A percentile compares a stretch with the other conserved stretches of the same genome.
These are phyloP conservation scores for Sphaerulina vaccinii DNA, from an alignment of 2,329 filamentous ascomycete species.

Conservation along the genomic window DNA sequence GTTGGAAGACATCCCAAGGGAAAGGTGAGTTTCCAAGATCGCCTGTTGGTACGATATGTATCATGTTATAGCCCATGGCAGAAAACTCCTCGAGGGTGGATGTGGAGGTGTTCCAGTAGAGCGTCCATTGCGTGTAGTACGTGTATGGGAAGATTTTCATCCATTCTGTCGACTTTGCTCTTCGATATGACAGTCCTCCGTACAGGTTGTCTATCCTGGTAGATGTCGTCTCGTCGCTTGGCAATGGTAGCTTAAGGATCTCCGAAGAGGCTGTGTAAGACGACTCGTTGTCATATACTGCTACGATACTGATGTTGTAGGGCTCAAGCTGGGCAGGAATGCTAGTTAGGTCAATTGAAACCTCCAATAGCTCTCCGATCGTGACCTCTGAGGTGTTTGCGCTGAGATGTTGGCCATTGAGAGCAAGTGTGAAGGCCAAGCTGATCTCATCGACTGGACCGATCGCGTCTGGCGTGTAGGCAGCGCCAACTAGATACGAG, in stretches of 20 bases:
- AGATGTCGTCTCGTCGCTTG: constrained; percentile 42
- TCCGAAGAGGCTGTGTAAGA: constrained; percentile 39
- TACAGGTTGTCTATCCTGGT: constrained; percentile 48
- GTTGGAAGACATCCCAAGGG: constrained; percentile 40
- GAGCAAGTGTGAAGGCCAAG: constrained; percentile 37
- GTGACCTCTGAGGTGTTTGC: constrained; percentile 44
- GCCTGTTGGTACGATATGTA: constrained; percentile 40
- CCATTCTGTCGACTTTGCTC: constrained; percentile 34
- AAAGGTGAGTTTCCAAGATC: constrained; percentile 37
- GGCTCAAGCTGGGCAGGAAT: constrained; percentile 16
- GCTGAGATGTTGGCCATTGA: constrained; percentile 49
- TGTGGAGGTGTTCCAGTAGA: constrained; percentile 32
- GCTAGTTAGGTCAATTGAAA: not conserved
- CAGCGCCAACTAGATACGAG: not conserved
- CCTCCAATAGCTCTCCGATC: not conserved
- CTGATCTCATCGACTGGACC: too few relatives aligned
- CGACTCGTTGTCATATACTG: constrained; percentile 34
- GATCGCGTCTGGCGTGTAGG: too few relatives aligned
- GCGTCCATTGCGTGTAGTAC: constrained; percentile 45
- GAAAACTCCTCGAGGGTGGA: constrained; percentile 41
- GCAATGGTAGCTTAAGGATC: constrained; percentile 42
- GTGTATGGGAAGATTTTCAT: constrained; percentile 46
- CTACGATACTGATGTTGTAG: constrained; percentile 41
- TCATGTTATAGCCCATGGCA: constrained; percentile 46
- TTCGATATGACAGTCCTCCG: constrained; percentile 41